Evolutionary conservation across 2,329 filamentous ascomycete species (phyloP), one percentile per base, ranked within the genome.

Genomic region (Stagonosporopsis chrysanthemi): DNA sequence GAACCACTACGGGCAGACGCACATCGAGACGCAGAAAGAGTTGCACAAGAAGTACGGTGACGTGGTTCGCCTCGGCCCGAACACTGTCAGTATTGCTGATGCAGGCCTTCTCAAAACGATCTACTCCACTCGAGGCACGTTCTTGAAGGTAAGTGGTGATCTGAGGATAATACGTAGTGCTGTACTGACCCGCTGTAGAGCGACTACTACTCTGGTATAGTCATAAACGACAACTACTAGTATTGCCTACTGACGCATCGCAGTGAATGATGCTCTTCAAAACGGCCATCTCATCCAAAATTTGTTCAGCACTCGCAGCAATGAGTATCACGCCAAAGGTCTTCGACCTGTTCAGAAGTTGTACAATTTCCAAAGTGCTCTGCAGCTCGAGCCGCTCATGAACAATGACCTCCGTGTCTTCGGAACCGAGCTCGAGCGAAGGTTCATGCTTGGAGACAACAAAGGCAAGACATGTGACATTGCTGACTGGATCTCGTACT

Each of bases 261-360:
- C 6, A 57, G 61, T 72, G 42, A 75, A 75, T 36, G 71, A 75
- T 54, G 70, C 70, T n/a, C 64, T 72, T 4, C 70, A 73, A 48
- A 64, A 67, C 46, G 64, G 66, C 6, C 68, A 71, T 42, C 51
- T 72, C 42, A 65, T 74, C 23, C 64, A 67, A 22, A 74, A 74
- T 35, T 58, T 75, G 22, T 75, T 74, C 57, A 70, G 68, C 50
- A 75, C 71, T 2, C 65, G 70, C 29, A 67, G 64, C 61, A 73
- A 73, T 59, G 64, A 67, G 15, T 71, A 66, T 11, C 70, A 74
- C 35, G 50, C 65, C 15, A 65, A 56, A 19, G 51, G 52, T 15
- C 44, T 73, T 50, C 68, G 60, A 17, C 72, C 72, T 8, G 49
- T 75, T 1, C 69, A 72, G 54, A 73, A 72, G 56, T 60, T 74